These are phyloP conservation scores for Sphagnum magellanicum DNA, from an alignment of 228 moss, liverwort and hornwort species.

Conservation along the genomic window DNA sequence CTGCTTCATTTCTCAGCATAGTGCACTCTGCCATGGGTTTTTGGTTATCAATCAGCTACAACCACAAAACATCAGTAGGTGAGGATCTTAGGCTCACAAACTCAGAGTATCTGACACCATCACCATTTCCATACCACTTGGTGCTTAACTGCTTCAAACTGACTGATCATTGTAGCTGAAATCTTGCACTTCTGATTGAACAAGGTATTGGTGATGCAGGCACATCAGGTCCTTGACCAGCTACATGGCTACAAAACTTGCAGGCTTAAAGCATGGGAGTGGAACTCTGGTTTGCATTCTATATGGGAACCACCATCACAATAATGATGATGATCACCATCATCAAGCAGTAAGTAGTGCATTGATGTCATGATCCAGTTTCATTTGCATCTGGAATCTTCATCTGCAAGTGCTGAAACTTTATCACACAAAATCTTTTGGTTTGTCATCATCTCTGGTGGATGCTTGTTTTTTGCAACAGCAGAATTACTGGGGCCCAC, in stretches of 20 bases:
- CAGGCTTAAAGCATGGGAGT: conserved; percentile 60
- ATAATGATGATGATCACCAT: background rate
- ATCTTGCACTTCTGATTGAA: too few relatives aligned
- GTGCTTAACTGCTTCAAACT: too few relatives aligned
- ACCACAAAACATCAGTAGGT: conserved; percentile 51
- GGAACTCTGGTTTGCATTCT: conserved; percentile 53
- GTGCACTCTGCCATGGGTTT: conserved; percentile 86
- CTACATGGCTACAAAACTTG: conserved; percentile 46
- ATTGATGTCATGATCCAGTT: too few relatives aligned
- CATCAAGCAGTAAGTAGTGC: too few relatives aligned
- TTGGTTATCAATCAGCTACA: conserved; percentile 41
- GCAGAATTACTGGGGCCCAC: conserved; percentile 71
- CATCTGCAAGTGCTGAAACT: conserved; percentile 16
- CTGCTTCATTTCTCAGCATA: conserved; percentile 77
- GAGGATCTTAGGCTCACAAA: background rate
- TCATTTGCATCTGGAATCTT: too few relatives aligned
- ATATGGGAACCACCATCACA: conserved; percentile 62
- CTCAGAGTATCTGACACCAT: background rate
- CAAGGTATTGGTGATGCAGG: conserved; percentile 30
- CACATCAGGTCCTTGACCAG: conserved; percentile 71
- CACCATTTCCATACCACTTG: too few relatives aligned
- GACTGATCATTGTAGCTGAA: too few relatives aligned
- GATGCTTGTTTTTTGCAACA: background rate
- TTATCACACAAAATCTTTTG: conserved; percentile 4
- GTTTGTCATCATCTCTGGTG: background rate